phyloP scores from a whole-genome alignment of 345 rosid species.

The Fremontodendron californicum region DNA sequence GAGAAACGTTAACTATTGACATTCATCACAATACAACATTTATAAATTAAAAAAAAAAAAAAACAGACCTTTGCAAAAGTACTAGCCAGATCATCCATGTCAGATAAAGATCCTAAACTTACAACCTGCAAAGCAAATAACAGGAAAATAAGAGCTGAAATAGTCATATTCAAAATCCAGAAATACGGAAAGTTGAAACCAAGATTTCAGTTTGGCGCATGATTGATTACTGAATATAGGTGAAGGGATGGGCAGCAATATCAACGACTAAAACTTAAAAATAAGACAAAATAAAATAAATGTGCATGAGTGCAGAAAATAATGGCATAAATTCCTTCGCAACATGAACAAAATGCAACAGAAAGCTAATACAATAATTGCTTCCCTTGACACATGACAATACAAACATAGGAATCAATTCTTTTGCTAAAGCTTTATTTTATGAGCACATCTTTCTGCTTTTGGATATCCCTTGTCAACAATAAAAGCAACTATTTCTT shows the following conservation, averaged over 20 bases:
- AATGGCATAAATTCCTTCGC: background rate
- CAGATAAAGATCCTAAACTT: no score
- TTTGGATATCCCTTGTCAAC: background rate
- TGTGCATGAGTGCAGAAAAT: background rate
- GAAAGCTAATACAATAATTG: background rate
- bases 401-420: background rate
- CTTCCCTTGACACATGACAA: background rate
- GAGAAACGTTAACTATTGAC: background rate
- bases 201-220: background rate
- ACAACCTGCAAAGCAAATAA: slow-evolving; percentile 38
- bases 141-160: background rate
- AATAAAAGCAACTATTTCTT: background rate
- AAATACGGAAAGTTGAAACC: background rate
- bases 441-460: background rate
- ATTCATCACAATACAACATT: background rate
- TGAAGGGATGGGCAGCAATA: background rate
- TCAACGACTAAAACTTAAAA: background rate
- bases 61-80: slow-evolving; percentile 85
- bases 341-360: background rate
- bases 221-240: background rate
- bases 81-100: slow-evolving; percentile 80
- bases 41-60: background rate
- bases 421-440: background rate
- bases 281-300: background rate
- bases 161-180: background rate